phyloP scores from a whole-genome alignment of 1,139 yeast species.

The Pichia sp. region DNA sequence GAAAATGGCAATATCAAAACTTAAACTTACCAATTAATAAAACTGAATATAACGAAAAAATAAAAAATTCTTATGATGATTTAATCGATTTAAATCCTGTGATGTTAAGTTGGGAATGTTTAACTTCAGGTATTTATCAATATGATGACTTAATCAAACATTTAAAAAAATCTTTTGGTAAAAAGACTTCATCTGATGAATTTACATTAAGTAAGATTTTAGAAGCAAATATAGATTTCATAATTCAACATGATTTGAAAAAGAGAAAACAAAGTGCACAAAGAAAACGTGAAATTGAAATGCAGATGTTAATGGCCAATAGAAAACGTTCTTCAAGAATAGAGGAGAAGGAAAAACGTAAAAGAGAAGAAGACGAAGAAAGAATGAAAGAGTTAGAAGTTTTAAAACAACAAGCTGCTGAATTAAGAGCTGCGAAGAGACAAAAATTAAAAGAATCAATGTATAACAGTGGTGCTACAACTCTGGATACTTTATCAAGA shows the following conservation, averaged over 20 bases:
- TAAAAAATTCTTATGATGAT: conserved; percentile 26
- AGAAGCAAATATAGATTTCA: conserved; percentile 23
- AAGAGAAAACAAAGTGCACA: conserved; percentile 42
- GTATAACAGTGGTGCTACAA: conserved; percentile 15
- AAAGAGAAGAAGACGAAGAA: conserved; percentile 39
- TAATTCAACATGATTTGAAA: conserved; percentile 34
- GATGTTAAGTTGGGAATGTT: conserved; percentile 42
- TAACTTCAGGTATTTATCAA: conserved; percentile 31
- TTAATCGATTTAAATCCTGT: conserved; percentile 30
- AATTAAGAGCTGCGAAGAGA: conserved; percentile 34
- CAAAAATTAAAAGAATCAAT: conserved; percentile 35
- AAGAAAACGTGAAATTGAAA: conserved; percentile 46
- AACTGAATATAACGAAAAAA: conserved; percentile 32
- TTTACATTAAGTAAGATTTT: conserved; percentile 21
- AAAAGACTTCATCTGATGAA: conserved; percentile 23
- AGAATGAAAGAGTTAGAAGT: conserved; percentile 37
- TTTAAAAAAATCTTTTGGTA: conserved; percentile 29
- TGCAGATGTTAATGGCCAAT: conserved; percentile 48
- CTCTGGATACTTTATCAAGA: conserved; percentile 25
- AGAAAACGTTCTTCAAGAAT: conserved; percentile 46
- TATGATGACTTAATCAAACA: conserved; percentile 26
- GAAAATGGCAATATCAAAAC: conserved; percentile 33
- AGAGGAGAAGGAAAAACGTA: conserved; percentile 48
- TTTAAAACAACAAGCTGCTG: conserved; percentile 31
- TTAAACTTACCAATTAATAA: conserved; percentile 41